Evolutionary conservation across 2,329 filamentous ascomycete species (phyloP), one percentile per base, ranked within the genome.

Genomic region (Grosmannia clavigera): DNA sequence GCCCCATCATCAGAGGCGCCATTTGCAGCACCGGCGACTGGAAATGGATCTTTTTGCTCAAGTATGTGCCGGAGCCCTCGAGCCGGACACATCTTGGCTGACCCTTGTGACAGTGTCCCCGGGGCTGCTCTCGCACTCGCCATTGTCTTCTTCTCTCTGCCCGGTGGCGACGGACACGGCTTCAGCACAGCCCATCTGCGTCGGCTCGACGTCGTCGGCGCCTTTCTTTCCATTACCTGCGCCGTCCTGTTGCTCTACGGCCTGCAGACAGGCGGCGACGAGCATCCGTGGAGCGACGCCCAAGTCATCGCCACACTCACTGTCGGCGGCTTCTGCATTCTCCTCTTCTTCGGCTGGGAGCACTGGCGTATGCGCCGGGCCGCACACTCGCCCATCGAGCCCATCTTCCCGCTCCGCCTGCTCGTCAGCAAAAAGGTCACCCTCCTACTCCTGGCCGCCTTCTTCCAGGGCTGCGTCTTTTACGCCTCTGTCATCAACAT

Each of bases 241-340:
- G 76, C 75, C 0, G 70, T 76, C 3, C 68, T 79, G 3, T 64
- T 79, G n/a, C 72, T 78, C 19, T 74, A 76, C 48, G 75, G 72
- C 1, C 68, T 80, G 16, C 72, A 80, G 55, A 70, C 77, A 62
- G 76, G 68, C 6, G 76, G 76, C 5, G 65, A 70, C 22, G 67
- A 67, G 6, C 77, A 75, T 57, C 64, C 72, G 3, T 80, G 77
- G 77, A 66, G 62, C 9, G 75, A 72, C 52, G 68, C 69, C 0
- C 62, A 71, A 5, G 71, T 79, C 5, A 68, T 77, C 5, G 63
- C 66, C 11, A 69, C 67, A 2, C 57, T 68, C 3, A 61, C 68
- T 22, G 51, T 70, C 9, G 64, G 65, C 1, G 66, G 63, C 0
- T 27, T 66, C 5, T 55, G 67, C 2, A 67, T 68, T 55, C 27